Evolutionary conservation across 305 asterid genomes (phyloP), one percentile per base, ranked within the genome.

Genomic region (Ilex paraguariensis): DNA sequence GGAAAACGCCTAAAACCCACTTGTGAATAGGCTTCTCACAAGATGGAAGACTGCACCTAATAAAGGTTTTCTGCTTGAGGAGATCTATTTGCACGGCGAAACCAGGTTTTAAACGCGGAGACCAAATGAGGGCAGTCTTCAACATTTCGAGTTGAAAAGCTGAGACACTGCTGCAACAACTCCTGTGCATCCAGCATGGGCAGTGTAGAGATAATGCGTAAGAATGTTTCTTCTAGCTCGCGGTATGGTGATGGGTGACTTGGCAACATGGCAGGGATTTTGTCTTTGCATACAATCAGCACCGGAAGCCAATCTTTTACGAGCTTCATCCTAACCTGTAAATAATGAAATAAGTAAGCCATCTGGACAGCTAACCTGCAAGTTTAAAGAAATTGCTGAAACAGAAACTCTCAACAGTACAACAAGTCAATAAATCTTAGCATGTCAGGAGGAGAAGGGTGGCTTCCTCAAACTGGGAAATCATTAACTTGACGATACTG

Each of bases 291-390:
- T 13, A 74, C 69, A 16, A 87, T 84, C 77, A 92, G 65, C 79
- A 92, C 93, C 0, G 98, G 98, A 21, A 92, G 96, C 97, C 98
- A 92, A 59, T 87, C 84, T 64, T 77, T 79, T 55, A 89, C 98
- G 12, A 92, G 90, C 84, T 80, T 85, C 95, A 74, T 81, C 66
- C 97, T 82, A 28, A 89, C 82, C 98, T 89, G 85, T 75, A 15
- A 45, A 14, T 17, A 48, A 17, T 17, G 3, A 15, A 42, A 54
- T 36, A 11, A 21, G 65, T 7, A 53, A 45, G 57, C 50, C 60
- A 31, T 8, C 17, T 49, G 52, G 58, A 46, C 21, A 40, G 45
- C 13, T 31, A 70, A 53, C 53, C 9, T 17, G 45, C 60, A 60
- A 66, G 28, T 67, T 46, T 44, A 7, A 30, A 60, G 28, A 54